Percentiles rank a stretch among this genome's conserved stretches.
phyloP scores from a whole-genome alignment of 1,139 yeast species.

The Debaryomyces fabryi region DNA sequence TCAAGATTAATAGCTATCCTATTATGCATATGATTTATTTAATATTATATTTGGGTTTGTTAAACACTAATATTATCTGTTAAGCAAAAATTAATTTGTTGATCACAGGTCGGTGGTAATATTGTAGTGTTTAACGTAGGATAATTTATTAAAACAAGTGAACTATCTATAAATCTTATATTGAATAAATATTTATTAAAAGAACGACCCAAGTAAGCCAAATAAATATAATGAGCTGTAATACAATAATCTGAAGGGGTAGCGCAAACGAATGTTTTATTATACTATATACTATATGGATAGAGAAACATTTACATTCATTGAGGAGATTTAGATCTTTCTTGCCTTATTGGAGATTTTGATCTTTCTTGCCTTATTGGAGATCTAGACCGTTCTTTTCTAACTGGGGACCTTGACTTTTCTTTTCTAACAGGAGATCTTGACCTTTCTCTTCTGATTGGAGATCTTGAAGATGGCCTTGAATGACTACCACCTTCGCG shows the following conservation, averaged over 20 bases:
- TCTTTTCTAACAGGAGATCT: slow-evolving; percentile 44
- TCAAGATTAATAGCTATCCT: not conserved
- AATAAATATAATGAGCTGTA: no score
- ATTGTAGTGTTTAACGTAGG: no score
- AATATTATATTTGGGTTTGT: not conserved
- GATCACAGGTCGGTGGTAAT: no score
- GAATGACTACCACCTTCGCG: slow-evolving; percentile 32
- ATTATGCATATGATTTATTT: not conserved
- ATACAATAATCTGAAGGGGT: not conserved
- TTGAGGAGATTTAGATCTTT: not conserved
- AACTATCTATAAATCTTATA: no score
- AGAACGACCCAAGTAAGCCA: no score
- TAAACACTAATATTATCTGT: not conserved
- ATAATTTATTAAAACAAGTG: no score
- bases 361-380: slow-evolving; percentile 11
- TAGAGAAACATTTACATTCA: not conserved
- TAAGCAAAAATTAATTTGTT: not conserved
- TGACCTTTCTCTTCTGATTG: slow-evolving; percentile 41
- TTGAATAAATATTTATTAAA: no score
- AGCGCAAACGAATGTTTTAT: not conserved
- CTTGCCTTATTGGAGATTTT: not conserved
- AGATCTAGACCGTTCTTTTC: slow-evolving; percentile 18
- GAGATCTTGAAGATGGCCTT: slow-evolving; percentile 45
- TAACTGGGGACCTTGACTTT: slow-evolving; percentile 47
- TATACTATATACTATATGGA: not conserved